Evolutionary conservation across 345 rosid genomes (phyloP).

Genomic region (rapeseed (Brassica napus)): Da-Ae NC_063439.1:22241501-22242000

Average conservation of each 20-base stretch:
- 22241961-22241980: neutral
- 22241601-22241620: neutral
- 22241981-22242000: slow-evolving; percentile 4
- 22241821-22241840: neutral
- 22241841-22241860: neutral
- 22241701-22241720: slow-evolving; percentile 12
- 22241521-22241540: too few relatives aligned
- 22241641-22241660: slow-evolving; percentile 8
- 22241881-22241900: neutral
- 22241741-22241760: slow-evolving; percentile 12
- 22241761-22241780: slow-evolving; percentile 21
- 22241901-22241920: neutral
- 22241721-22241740: slow-evolving; percentile 6
- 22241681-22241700: neutral
- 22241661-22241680: slow-evolving; percentile 8
- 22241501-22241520: slow-evolving; percentile 12
- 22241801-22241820: neutral
- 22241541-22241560: slow-evolving; percentile 3
- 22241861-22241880: neutral
- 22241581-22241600: slow-evolving; percentile 2
- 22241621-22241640: slow-evolving; percentile 4
- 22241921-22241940: neutral
- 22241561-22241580: neutral
- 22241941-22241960: neutral
- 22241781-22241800: neutral